Evolutionary conservation across 805 yeast genomes (phyloP).

Genomic region (Cephaloascus fragrans): DNA sequence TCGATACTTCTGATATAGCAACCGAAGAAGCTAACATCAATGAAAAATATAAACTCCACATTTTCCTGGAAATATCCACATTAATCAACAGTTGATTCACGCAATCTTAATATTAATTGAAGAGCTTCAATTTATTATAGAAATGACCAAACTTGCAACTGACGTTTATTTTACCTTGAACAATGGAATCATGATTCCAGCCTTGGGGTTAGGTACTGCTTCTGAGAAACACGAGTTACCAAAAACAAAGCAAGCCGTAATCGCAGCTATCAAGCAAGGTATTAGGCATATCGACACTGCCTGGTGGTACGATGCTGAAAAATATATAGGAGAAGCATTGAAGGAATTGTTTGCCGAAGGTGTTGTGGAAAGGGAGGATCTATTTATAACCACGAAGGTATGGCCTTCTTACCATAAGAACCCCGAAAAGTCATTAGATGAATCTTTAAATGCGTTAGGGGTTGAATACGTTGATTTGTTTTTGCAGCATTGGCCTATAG

Average conservation of each 20-base stretch:
- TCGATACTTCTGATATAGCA: too few species aligned
- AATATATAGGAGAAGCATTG: slow-evolving; percentile 27
- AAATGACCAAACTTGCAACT: background rate
- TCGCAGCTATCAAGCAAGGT: slow-evolving; percentile 30
- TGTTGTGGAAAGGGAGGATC: slow-evolving; percentile 31
- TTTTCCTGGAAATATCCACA: too few species aligned
- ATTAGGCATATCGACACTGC: slow-evolving; percentile 39
- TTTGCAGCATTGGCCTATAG: slow-evolving; percentile 43
- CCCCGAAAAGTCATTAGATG: slow-evolving; percentile 29
- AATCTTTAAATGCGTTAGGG: slow-evolving; percentile 28
- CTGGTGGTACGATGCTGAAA: slow-evolving; percentile 25
- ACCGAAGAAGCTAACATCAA: too few species aligned
- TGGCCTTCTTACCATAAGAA: slow-evolving; percentile 33
- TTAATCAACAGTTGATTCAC: too few species aligned
- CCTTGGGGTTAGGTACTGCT: slow-evolving; percentile 29
- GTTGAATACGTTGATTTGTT: slow-evolving; percentile 36
- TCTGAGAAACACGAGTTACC: slow-evolving; percentile 17
- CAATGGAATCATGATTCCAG: slow-evolving; percentile 25
- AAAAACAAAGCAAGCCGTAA: slow-evolving; percentile 21
- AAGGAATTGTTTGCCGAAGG: slow-evolving; percentile 25
- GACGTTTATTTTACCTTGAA: slow-evolving; percentile 13
- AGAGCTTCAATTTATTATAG: background rate
- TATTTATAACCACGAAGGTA: slow-evolving; percentile 25
- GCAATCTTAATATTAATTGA: too few species aligned
- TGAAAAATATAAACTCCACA: too few species aligned